Base-by-base conservation (phyloP, 1,284 basidiomycete genomes). In the Cutaneotrichosporon dermatis region DNA sequence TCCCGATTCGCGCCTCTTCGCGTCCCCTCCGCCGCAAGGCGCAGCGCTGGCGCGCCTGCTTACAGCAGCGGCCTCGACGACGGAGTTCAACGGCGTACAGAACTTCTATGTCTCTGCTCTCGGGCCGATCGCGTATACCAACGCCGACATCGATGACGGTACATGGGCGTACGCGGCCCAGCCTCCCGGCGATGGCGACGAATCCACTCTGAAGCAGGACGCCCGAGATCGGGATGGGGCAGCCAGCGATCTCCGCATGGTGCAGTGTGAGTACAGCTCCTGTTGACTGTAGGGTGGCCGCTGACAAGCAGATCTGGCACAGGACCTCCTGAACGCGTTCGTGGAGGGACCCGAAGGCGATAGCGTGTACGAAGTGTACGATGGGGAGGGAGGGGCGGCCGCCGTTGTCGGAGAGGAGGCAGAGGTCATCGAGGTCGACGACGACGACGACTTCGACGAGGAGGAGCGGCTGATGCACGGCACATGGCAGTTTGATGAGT, bases 41-140 rank as follows among this genome's bases (percentile, higher is more conserved):
- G 61, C 76, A 13, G 64, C 74, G 57, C 63, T 77, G 1, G 56
- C 59, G 3, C 62, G 57, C 4, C 54, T 65, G 33, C 48, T 76
- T 5, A 54, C 62, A 6, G 63, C 60, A 12, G 48, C 62, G 10
- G 60, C 61, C n/a, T 41, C 48, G 34, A 65, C 54, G 8, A 70
- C 68, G 39, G 73, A 75, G 49, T 88, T 87, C 73, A 85, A 83
- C 64, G 86, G 86, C 16, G 73, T 89, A n/a, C 81, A 81, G n/a
- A 86, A 92, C 68, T 81, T 86, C 66, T 90, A 90, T 68, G 84
- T 87, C 40, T 84, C 89, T 8, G 84, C 85, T 4, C 83, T 93
- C 55, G 88, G 90, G 35, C 80, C 86, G 58, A 79, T 92, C 57
- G 85, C 85, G 56, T 92, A 85, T 65, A 85, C 86, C 3, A 84